phyloP scores from a whole-genome alignment of 345 rosid genomes.

The Schrenkiella parvula region DNA sequence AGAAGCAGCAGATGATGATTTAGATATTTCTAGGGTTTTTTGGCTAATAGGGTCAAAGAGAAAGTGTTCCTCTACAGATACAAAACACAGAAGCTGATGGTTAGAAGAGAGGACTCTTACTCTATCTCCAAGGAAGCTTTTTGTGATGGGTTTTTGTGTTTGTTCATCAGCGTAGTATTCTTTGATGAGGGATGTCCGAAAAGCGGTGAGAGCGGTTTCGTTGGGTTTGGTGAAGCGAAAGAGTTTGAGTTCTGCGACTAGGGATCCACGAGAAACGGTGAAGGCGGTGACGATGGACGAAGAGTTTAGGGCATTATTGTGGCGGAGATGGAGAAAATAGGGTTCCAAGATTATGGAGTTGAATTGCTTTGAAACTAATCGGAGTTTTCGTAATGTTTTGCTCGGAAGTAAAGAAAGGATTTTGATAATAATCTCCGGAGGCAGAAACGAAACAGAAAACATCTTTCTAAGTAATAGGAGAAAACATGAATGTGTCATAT shows the following conservation, averaged over 20 bases:
- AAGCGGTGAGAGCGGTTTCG: not conserved
- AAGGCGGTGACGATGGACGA: slow-evolving; percentile 6
- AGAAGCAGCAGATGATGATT: not conserved
- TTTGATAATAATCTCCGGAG: slow-evolving; percentile 10
- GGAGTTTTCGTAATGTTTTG: slow-evolving; percentile 6
- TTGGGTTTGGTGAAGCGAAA: slow-evolving; percentile 9
- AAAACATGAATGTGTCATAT: not conserved
- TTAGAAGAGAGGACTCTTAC: slow-evolving; percentile 22
- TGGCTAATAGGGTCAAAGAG: slow-evolving; percentile 24
- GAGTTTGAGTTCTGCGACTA: slow-evolving; percentile 6
- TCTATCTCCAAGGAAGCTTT: slow-evolving; percentile 2
- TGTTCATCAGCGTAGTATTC: not conserved
- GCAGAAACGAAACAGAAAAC: slow-evolving; percentile 1
- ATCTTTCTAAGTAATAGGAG: slow-evolving; percentile 1
- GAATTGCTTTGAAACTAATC: slow-evolving; percentile 20
- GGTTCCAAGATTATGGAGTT: slow-evolving; percentile 20
- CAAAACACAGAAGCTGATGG: slow-evolving; percentile 24
- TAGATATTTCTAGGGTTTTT: slow-evolving; percentile 14
- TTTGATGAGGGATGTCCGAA: not conserved
- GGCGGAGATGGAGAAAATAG: not conserved
- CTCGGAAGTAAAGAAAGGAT: slow-evolving; percentile 16
- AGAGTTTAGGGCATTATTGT: not conserved
- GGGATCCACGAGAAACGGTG: not conserved
- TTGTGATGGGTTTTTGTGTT: slow-evolving; percentile 10
- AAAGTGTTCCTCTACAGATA: not conserved